Conservation (phyloP, 2,329 filamentous ascomycete species). For the Monosporascus sp. region DNA sequence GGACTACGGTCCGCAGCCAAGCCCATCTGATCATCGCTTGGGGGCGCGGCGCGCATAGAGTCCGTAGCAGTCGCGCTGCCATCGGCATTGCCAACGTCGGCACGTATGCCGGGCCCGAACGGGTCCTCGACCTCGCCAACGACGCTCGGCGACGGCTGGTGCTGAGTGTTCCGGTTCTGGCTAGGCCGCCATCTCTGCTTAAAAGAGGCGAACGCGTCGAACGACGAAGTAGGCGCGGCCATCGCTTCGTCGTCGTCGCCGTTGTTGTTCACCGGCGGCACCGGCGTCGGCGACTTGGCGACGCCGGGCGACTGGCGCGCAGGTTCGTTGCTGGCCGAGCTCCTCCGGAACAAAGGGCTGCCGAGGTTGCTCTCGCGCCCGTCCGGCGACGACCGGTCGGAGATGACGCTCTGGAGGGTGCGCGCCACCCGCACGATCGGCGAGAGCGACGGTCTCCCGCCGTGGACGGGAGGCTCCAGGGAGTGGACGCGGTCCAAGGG, state of each 20-base stretch:
- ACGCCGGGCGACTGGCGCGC: constrained; percentile 16
- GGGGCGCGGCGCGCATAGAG: constrained; percentile 12
- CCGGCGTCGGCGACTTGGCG: constrained; percentile 18
- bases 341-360: constrained; percentile 44
- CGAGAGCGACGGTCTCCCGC: constrained; percentile 35
- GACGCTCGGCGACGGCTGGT: constrained; percentile 6
- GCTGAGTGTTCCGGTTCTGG: constrained; percentile 8
- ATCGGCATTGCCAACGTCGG: constrained; percentile 1
- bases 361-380: constrained; percentile 44
- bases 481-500: constrained; percentile 12
- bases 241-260: neutral
- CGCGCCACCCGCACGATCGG: constrained; percentile 54
- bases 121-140: constrained; percentile 10
- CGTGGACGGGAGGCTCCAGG: constrained; percentile 14
- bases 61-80: constrained; percentile 6
- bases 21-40: constrained; percentile 12
- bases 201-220: constrained; percentile 11
- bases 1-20: constrained; percentile 10
- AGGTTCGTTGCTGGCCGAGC: constrained; percentile 25
- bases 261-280: neutral
- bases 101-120: constrained; percentile 11
- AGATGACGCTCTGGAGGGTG: constrained; percentile 52
- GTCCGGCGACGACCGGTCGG: constrained; percentile 52
- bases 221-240: constrained; percentile 8
- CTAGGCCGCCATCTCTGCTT: constrained; percentile 14